Conservation (phyloP, 2,329 filamentous ascomycete species). For the Colletotrichum phormii region DNA sequence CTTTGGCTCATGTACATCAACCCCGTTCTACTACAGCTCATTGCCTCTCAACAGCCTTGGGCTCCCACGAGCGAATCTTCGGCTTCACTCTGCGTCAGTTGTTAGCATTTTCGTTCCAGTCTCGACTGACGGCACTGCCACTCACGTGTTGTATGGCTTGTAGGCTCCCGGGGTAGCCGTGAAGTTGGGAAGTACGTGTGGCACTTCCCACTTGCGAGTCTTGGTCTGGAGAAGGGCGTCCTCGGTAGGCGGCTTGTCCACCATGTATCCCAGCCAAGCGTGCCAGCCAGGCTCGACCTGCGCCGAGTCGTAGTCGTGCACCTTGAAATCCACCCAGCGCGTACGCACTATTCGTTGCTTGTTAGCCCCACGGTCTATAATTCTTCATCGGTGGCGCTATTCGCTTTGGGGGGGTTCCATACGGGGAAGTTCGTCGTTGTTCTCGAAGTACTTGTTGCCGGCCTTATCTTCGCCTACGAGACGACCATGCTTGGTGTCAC, state of each 20-base stretch:
- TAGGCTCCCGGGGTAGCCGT: slow-evolving; percentile 84
- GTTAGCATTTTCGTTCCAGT: background rate
- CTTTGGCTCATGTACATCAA: slow-evolving; percentile 32
- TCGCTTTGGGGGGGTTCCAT: slow-evolving; percentile 48
- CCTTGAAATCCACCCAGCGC: slow-evolving; percentile 97
- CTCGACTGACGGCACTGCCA: slow-evolving; percentile 40
- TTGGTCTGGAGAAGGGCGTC: slow-evolving; percentile 78
- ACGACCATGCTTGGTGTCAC: slow-evolving; percentile 95
- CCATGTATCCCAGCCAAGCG: slow-evolving; percentile 94
- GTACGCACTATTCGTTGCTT: slow-evolving; percentile 77
- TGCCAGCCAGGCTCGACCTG: slow-evolving; percentile 98
- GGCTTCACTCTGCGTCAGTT: slow-evolving; percentile 58
- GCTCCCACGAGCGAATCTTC: slow-evolving; percentile 66
- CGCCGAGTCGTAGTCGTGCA: slow-evolving; percentile 82
- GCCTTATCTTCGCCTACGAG: slow-evolving; percentile 88
- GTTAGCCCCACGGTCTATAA: slow-evolving; percentile 30
- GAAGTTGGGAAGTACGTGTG: slow-evolving; percentile 76
- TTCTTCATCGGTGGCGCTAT: slow-evolving; percentile 9
- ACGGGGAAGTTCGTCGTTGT: slow-evolving; percentile 93
- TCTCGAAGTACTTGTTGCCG: slow-evolving; percentile 99
- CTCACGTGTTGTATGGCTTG: slow-evolving; percentile 96
- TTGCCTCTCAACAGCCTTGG: slow-evolving; percentile 45
- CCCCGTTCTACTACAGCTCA: slow-evolving; percentile 19
- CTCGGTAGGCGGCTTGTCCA: slow-evolving; percentile 85
- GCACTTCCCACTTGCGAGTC: slow-evolving; percentile 80